phyloP scores from a whole-genome alignment of 1,284 basidiomycete genomes.

The Lentinula novae-zelandiae region DNA sequence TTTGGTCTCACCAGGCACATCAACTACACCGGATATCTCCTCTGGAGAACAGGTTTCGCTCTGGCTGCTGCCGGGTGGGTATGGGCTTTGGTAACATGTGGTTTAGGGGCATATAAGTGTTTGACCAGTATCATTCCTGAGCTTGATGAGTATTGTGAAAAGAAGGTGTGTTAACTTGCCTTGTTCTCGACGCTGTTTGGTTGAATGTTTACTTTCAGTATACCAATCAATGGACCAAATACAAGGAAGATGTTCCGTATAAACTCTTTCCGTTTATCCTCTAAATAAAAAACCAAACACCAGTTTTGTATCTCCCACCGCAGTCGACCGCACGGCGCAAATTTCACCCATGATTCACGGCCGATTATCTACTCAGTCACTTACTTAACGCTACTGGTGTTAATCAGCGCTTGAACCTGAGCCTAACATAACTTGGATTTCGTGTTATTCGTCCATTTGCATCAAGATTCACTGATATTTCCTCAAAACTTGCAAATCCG shows the following conservation, averaged over 20 bases:
- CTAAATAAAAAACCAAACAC: neutral
- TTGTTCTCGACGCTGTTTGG: neutral
- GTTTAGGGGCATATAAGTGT: slow-evolving; percentile 3
- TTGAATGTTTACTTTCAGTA: slow-evolving; percentile 7
- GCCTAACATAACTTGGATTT: no score
- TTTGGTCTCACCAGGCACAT: slow-evolving; percentile 18
- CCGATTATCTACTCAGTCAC: no score
- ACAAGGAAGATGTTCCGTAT: slow-evolving; percentile 19
- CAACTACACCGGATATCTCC: slow-evolving; percentile 19
- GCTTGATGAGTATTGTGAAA: slow-evolving; percentile 7
- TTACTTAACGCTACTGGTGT: no score
- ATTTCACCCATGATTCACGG: no score
- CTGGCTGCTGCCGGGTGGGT: slow-evolving; percentile 12
- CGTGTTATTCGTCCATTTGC: no score
- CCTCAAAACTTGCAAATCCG: no score
- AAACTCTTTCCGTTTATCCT: slow-evolving; percentile 19
- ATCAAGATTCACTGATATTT: no score
- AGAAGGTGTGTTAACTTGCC: neutral
- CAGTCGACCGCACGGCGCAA: no score
- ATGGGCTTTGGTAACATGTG: neutral
- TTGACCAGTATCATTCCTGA: slow-evolving; percentile 8
- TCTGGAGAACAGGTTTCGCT: slow-evolving; percentile 20
- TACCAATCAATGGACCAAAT: slow-evolving; percentile 17
- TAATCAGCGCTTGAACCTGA: no score
- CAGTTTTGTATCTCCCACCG: no score